phyloP scores from a whole-genome alignment of 2,329 filamentous ascomycete genomes.

The Sclerotinia nivalis region DNA sequence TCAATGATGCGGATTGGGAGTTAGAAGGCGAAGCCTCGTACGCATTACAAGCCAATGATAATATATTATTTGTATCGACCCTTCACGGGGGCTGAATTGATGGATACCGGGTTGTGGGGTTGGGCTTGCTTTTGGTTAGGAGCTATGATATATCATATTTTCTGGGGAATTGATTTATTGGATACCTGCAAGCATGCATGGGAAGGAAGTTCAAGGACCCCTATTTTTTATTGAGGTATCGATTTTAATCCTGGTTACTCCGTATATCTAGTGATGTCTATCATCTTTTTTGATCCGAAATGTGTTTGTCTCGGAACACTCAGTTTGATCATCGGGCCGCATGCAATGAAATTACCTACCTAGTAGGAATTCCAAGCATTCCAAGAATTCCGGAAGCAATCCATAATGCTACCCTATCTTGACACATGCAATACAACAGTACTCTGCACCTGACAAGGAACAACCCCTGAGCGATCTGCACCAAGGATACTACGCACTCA shows the following conservation, averaged over 20 bases:
- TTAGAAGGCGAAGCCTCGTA: conserved; percentile 93
- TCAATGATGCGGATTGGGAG: conserved; percentile 99
- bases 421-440: not conserved
- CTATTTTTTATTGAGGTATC: not conserved
- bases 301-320: not conserved
- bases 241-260: not conserved
- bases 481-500: not conserved
- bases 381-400: not conserved
- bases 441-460: conserved; percentile 2
- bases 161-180: not conserved
- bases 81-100: conserved; percentile 77
- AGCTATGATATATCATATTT: not conserved
- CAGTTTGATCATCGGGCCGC: conserved; percentile 1
- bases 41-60: conserved; percentile 77
- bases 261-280: too few species aligned
- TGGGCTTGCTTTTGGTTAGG: not conserved
- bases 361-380: not conserved
- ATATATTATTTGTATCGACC: conserved; percentile 93
- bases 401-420: not conserved
- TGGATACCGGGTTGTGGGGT: conserved; percentile 10
- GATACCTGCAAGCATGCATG: not conserved
- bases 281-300: too few species aligned
- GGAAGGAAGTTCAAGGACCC: not conserved
- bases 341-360: not conserved
- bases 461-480: conserved; percentile 11